Evolutionary conservation across 768 basidiomycete genomes (phyloP).

Genomic region (Suillus lakei): DNA sequence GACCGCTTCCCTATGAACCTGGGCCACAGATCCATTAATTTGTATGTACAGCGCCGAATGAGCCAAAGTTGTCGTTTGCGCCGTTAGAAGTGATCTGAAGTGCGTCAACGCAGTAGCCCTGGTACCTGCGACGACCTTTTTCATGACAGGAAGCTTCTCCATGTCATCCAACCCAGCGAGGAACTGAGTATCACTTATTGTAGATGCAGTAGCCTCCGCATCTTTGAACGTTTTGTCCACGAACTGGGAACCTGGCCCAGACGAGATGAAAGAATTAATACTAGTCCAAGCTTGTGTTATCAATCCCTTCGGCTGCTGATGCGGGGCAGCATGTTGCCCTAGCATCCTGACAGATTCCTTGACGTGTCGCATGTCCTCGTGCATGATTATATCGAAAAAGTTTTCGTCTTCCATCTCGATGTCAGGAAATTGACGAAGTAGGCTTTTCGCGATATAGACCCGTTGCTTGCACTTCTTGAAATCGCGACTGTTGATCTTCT

Average conservation of each 20-base stretch:
- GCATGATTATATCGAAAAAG: constrained; percentile 15
- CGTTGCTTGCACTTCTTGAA: constrained; percentile 21
- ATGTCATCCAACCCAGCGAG: constrained; percentile 14
- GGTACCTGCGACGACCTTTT: not conserved
- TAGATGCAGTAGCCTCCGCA: not conserved
- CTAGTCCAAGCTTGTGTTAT: not conserved
- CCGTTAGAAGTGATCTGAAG: not conserved
- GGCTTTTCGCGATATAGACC: constrained; percentile 15
- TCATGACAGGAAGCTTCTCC: constrained; percentile 13
- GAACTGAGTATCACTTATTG: constrained; percentile 19
- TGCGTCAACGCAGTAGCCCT: not conserved
- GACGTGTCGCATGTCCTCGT: constrained; percentile 1
- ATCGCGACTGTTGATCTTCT: constrained; percentile 13
- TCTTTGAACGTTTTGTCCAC: constrained; percentile 15
- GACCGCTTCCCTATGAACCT: constrained; percentile 6
- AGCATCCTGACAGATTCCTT: constrained; percentile 4
- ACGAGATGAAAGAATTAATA: not conserved
- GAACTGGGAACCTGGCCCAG: not conserved
- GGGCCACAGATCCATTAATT: not conserved
- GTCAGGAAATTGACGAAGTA: not conserved
- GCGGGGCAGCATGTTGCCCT: not conserved
- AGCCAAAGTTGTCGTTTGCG: not conserved
- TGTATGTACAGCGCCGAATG: constrained; percentile 17
- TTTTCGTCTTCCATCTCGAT: not conserved
- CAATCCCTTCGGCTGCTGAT: not conserved